Percentiles rank a stretch among this genome's conserved stretches.
phyloP scores from a whole-genome alignment of 768 basidiomycete species.

The Erythrobasidium yunnanense region DNA sequence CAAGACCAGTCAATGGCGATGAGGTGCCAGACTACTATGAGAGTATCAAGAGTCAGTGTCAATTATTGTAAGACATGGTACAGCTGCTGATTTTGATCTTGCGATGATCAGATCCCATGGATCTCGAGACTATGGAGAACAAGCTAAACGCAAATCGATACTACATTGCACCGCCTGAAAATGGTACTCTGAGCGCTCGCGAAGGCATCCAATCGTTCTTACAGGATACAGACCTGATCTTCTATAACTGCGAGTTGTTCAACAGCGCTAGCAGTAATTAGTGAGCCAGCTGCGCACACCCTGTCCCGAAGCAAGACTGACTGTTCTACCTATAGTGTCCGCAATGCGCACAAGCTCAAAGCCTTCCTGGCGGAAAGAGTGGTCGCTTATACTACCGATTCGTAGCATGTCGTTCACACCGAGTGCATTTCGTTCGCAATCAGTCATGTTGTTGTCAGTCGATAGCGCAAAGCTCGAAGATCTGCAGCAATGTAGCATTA shows the following conservation, averaged over 20 bases:
- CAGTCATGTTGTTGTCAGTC: background rate
- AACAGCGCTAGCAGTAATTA: conserved; percentile 46
- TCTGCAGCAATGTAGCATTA: no score
- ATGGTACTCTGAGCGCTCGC: conserved; percentile 41
- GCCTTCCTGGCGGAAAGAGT: conserved; percentile 51
- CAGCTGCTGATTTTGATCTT: background rate
- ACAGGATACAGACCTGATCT: conserved; percentile 70
- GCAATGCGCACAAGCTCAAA: conserved; percentile 70
- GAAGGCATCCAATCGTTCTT: conserved; percentile 52
- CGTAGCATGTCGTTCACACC: background rate
- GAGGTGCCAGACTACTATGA: conserved; percentile 42
- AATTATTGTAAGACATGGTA: background rate
- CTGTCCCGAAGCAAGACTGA: no score
- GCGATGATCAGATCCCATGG: conserved; percentile 64
- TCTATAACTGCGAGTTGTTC: conserved; percentile 79
- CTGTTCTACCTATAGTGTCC: background rate
- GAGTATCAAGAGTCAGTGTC: background rate
- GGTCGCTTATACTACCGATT: background rate
- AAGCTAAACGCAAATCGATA: conserved; percentile 81
- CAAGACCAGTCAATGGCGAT: conserved; percentile 64
- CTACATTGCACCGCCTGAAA: conserved; percentile 35
- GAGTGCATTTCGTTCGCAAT: background rate
- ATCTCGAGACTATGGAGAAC: conserved; percentile 78
- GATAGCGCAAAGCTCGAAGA: no score
- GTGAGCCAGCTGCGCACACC: conserved; percentile 1